Evolutionary conservation across 192 early-diverging fungal genomes (phyloP).

Genomic region (Phycomyces blakesleeanus): DNA sequence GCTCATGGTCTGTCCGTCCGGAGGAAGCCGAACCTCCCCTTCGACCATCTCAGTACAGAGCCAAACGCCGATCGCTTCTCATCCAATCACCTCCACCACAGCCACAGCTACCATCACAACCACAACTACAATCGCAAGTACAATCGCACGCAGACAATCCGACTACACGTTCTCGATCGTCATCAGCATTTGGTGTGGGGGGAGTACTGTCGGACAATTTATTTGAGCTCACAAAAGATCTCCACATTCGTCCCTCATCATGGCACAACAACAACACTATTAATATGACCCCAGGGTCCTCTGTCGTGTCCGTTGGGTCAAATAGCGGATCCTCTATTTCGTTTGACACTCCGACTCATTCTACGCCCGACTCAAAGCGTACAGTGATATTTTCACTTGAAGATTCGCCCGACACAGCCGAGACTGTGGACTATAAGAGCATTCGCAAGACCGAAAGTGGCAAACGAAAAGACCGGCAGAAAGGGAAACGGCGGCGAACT

Average conservation of each 20-base stretch:
- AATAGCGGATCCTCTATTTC: slow-evolving; percentile 12
- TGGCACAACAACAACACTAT: too few relatives aligned
- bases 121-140: too few relatives aligned
- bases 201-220: slow-evolving; percentile 8
- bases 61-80: slow-evolving; percentile 31
- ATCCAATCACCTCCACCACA: slow-evolving; percentile 21
- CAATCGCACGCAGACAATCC: neutral
- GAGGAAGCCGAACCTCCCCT: slow-evolving; percentile 15
- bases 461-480: slow-evolving; percentile 4
- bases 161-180: neutral
- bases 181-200: slow-evolving; percentile 7
- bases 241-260: neutral
- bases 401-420: neutral
- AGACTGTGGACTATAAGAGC: neutral
- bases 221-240: neutral
- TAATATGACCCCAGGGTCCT: neutral
- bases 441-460: slow-evolving; percentile 8
- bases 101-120: too few relatives aligned
- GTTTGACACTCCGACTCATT: neutral
- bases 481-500: neutral
- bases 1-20: neutral
- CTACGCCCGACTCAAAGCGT: neutral
- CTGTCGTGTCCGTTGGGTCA: neutral
- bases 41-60: slow-evolving; percentile 30
- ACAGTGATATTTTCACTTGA: neutral